These are phyloP conservation scores for Tuber melanosporum DNA, from an alignment of 495 filamentous ascomycete species.

Conservation along the genomic window DNA sequence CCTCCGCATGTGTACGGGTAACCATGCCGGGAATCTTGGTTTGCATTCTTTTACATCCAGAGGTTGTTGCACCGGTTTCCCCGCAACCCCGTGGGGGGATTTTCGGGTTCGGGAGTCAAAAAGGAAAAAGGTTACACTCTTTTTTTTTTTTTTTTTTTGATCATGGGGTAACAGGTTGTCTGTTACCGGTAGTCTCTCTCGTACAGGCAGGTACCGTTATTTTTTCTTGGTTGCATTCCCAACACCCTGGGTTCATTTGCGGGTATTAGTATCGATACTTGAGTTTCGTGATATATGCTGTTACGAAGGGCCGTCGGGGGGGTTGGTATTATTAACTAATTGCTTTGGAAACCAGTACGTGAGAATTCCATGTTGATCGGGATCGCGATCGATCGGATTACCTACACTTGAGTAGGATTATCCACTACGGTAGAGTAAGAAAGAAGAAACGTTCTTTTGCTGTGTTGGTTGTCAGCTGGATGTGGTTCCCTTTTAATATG, in stretches of 20 bases:
- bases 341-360: neutral
- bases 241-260: neutral
- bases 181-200: neutral
- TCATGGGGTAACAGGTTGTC: neutral
- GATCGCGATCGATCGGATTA: constrained; percentile 5
- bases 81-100: neutral
- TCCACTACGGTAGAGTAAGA: neutral
- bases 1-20: neutral
- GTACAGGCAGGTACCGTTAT: neutral
- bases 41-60: neutral
- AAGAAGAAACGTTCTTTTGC: neutral
- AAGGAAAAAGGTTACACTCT: neutral
- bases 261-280: neutral
- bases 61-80: neutral
- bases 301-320: too few species aligned
- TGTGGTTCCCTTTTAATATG: neutral
- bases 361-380: neutral
- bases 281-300: neutral
- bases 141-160: neutral
- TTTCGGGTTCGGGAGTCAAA: neutral
- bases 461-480: neutral
- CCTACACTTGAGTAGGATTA: neutral
- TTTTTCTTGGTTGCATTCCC: neutral
- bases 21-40: neutral
- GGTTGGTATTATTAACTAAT: neutral